A percentile compares a stretch with the other conserved stretches of the same genome.
phyloP scores from a whole-genome alignment of 1,284 basidiomycete genomes.

The Xerocomus cyaneibrunnescens region DNA sequence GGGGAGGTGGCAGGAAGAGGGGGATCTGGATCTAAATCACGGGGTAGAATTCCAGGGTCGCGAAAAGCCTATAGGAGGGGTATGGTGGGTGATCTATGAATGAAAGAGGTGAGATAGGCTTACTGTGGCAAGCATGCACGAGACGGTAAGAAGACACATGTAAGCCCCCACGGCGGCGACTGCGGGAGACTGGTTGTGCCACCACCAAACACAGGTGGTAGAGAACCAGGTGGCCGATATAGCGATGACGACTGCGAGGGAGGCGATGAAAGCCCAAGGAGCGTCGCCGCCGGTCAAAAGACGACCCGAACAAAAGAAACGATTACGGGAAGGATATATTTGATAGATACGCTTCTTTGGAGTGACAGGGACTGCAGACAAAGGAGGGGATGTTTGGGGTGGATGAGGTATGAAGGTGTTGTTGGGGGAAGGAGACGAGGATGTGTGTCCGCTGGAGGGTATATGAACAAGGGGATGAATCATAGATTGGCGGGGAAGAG shows the following conservation, averaged over 20 bases:
- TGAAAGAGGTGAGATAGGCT: constrained; percentile 28
- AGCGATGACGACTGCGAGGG: constrained; percentile 59
- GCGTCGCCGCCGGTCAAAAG: constrained; percentile 84
- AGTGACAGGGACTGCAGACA: constrained; percentile 50
- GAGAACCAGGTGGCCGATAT: constrained; percentile 81
- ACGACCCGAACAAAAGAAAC: constrained; percentile 71
- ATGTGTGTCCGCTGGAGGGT: constrained; percentile 22
- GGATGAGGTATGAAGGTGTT: constrained; percentile 29
- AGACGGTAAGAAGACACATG: constrained; percentile 71
- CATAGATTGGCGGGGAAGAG: constrained; percentile 13
- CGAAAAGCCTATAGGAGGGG: constrained; percentile 55
- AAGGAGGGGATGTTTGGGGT: constrained; percentile 36
- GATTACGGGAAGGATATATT: constrained; percentile 67
- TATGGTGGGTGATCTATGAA: neutral
- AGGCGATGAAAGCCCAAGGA: constrained; percentile 72
- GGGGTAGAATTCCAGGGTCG: constrained; percentile 89
- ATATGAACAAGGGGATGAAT: constrained; percentile 29
- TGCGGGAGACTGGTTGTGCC: constrained; percentile 73
- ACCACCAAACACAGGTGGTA: constrained; percentile 86
- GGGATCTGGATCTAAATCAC: constrained; percentile 81
- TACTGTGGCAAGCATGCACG: constrained; percentile 75
- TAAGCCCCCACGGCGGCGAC: constrained; percentile 76
- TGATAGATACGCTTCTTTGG: constrained; percentile 54
- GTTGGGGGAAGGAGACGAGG: constrained; percentile 34
- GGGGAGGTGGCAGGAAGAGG: constrained; percentile 64